phyloP scores from a whole-genome alignment of 352 stramenopile genomes.

The Elongisporangium undulatum region DNA sequence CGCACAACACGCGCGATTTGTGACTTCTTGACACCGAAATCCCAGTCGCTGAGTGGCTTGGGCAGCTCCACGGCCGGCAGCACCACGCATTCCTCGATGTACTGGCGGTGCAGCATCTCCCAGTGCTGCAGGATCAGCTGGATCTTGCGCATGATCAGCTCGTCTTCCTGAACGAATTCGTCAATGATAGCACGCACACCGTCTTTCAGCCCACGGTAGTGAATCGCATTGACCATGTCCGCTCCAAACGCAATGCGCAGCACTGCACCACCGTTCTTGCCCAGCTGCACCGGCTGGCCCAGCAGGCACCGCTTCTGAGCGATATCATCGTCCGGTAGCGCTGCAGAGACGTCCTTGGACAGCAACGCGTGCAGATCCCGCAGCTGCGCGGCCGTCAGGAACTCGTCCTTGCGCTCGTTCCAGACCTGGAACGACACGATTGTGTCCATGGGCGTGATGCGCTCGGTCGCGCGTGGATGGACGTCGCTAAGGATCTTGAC shows the following conservation, averaged over 20 bases:
- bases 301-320: constrained; percentile 65
- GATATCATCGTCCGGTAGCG: constrained; percentile 33
- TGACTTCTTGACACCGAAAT: constrained; percentile 69
- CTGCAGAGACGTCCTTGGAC: constrained; percentile 61
- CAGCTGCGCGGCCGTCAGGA: constrained; percentile 42
- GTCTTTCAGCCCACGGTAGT: constrained; percentile 30
- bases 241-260: constrained; percentile 83
- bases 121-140: constrained; percentile 63
- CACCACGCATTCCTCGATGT: constrained; percentile 48
- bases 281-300: constrained; percentile 78
- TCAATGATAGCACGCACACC: constrained; percentile 25
- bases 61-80: constrained; percentile 29
- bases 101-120: constrained; percentile 53
- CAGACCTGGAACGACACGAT: constrained; percentile 82
- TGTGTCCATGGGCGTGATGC: constrained; percentile 48
- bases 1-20: constrained; percentile 58
- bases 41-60: constrained; percentile 60
- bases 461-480: constrained; percentile 6
- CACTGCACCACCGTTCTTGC: constrained; percentile 54
- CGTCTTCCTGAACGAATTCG: constrained; percentile 45
- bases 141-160: constrained; percentile 63
- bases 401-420: constrained; percentile 23
- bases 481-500: constrained; percentile 38
- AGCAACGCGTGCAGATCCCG: constrained; percentile 68
- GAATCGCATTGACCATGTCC: constrained; percentile 81